These are phyloP conservation scores for Hsuehochloa calcarea DNA, from an alignment of 176 grass and related monocot genomes.

Conservation along the genomic window DNA sequence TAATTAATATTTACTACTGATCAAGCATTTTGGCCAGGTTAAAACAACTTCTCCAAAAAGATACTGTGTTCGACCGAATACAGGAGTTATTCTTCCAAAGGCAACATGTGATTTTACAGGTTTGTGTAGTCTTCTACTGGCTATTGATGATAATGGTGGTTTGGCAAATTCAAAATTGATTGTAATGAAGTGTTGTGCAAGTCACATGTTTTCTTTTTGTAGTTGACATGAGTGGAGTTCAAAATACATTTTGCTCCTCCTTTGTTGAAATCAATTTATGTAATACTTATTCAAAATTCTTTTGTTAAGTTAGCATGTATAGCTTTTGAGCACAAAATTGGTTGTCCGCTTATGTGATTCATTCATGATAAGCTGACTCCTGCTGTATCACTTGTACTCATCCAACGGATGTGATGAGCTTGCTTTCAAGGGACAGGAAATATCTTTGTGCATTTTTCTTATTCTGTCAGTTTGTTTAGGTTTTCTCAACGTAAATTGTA, in stretches of 20 bases:
- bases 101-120: conserved; percentile 66
- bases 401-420: background rate
- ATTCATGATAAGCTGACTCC: background rate
- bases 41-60: conserved; percentile 88
- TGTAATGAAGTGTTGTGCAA: background rate
- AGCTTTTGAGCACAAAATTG: background rate
- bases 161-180: conserved; percentile 5
- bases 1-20: background rate
- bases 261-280: background rate
- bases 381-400: conserved; percentile 6
- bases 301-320: conserved; percentile 8
- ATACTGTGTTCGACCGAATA: conserved; percentile 84
- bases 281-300: background rate
- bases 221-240: background rate
- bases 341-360: background rate
- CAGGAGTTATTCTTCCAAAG: conserved; percentile 72
- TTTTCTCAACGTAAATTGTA: background rate
- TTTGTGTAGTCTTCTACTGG: conserved; percentile 23
- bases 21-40: conserved; percentile 38
- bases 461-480: background rate
- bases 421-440: conserved; percentile 4
- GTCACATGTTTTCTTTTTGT: background rate
- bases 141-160: conserved; percentile 21
- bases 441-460: background rate
- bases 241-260: background rate